Conservation (phyloP, 2,329 filamentous ascomycete genomes). For the Trichoderma atrobrunneum region DNA sequence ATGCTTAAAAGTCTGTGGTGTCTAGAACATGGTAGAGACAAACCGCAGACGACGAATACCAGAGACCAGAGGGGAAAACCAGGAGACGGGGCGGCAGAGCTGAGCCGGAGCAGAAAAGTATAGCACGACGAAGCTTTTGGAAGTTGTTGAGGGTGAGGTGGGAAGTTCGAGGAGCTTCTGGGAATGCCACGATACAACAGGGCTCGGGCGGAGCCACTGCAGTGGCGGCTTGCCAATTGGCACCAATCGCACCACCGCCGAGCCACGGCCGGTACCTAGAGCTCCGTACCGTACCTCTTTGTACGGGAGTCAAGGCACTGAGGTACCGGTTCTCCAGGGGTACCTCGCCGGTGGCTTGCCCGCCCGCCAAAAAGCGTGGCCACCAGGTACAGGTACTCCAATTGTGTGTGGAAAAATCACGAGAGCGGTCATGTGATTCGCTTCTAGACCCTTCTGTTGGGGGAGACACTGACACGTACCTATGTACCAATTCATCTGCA, state of each 20-base stretch:
- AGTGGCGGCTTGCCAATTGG: neutral
- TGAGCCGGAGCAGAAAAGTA: conserved; percentile 25
- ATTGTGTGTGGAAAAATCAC: neutral
- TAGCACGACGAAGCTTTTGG: conserved; percentile 27
- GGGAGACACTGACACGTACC: neutral
- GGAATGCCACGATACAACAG: conserved; percentile 25
- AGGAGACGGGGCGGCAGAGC: conserved; percentile 36
- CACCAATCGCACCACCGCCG: conserved; percentile 19
- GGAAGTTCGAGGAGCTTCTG: conserved; percentile 38
- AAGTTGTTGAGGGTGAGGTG: conserved; percentile 40
- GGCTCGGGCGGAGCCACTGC: conserved; percentile 12
- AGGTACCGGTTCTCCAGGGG: neutral
- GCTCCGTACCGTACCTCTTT: conserved; percentile 7
- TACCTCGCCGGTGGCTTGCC: neutral
- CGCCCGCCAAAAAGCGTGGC: neutral
- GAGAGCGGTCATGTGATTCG: neutral
- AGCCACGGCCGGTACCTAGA: conserved; percentile 8
- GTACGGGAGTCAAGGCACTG: neutral
- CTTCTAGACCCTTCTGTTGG: neutral
- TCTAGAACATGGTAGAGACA: conserved; percentile 42
- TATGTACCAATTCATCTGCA: neutral
- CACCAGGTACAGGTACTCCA: neutral
- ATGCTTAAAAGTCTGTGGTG: conserved; percentile 28
- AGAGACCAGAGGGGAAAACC: conserved; percentile 42
- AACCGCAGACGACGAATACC: conserved; percentile 35